Conservation (phyloP, 2,329 filamentous ascomycete genomes). For the Teratosphaeria viscida region DNA sequence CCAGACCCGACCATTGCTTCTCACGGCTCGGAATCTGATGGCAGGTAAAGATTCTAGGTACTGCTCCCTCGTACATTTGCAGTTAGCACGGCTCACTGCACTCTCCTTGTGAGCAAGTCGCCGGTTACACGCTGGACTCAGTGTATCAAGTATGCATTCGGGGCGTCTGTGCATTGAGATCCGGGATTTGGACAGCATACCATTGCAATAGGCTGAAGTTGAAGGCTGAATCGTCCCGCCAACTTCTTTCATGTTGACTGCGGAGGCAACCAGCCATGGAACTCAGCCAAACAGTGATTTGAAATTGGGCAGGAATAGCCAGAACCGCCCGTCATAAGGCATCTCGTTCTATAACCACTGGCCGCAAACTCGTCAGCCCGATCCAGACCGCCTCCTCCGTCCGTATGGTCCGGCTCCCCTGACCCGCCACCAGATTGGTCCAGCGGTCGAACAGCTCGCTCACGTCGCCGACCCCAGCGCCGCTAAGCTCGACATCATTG, state of each 20-base stretch:
- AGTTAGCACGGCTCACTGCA: no score
- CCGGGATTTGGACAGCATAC: not conserved
- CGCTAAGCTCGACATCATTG: constrained; percentile 48
- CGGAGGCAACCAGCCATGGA: no score
- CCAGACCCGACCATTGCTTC: no score
- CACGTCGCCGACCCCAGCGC: constrained; percentile 52
- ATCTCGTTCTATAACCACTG: constrained; percentile 18
- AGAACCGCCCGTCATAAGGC: not conserved
- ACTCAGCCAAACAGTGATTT: no score
- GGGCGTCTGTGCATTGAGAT: no score
- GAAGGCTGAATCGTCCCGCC: not conserved
- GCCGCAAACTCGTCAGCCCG: constrained; percentile 58
- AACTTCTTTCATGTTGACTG: no score
- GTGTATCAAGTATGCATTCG: not conserved
- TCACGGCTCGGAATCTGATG: no score
- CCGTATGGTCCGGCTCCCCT: constrained; percentile 71
- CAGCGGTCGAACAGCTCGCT: constrained; percentile 72
- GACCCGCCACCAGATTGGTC: constrained; percentile 69
- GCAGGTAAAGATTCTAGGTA: no score
- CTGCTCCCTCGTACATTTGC: no score
- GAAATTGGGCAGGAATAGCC: no score
- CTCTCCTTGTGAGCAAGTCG: not conserved
- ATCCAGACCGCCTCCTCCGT: constrained; percentile 79
- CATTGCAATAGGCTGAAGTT: not conserved
- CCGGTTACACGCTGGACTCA: not conserved